Percentiles rank a stretch among this genome's conserved stretches.
Evolutionary conservation across 441 rosid species (phyloP).

Genomic region (Eruca vesicaria): DNA sequence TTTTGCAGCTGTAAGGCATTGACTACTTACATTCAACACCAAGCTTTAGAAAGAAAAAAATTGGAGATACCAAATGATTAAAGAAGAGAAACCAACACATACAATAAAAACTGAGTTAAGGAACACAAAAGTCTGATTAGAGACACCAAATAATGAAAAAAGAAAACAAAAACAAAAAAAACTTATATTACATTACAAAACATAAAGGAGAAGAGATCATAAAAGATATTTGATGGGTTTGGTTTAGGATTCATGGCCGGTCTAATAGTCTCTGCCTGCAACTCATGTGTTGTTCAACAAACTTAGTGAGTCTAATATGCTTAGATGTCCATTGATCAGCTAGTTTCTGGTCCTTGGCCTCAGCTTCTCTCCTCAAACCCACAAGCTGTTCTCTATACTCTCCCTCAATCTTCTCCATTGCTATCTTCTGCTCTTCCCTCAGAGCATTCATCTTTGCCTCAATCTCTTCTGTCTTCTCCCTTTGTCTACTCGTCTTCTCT

Average conservation of each 20-base stretch:
- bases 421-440: conserved; percentile 79
- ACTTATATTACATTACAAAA: conserved; percentile 26
- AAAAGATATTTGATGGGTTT: not conserved
- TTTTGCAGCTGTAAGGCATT: not conserved
- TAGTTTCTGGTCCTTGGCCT: conserved; percentile 85
- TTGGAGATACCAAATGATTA: not conserved
- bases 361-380: conserved; percentile 78
- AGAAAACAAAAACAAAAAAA: not conserved
- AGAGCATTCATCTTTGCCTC: conserved; percentile 79
- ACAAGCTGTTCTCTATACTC: conserved; percentile 79
- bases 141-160: conserved; percentile 6
- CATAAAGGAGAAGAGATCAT: conserved; percentile 11
- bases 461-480: conserved; percentile 90
- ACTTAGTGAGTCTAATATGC: conserved; percentile 70
- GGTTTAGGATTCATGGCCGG: conserved; percentile 14
- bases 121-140: conserved; percentile 7
- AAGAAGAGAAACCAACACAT: conserved; percentile 12
- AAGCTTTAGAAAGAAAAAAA: conserved; percentile 2
- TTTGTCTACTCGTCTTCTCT: conserved; percentile 71
- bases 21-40: not conserved
- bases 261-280: conserved; percentile 52
- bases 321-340: conserved; percentile 84
- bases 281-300: conserved; percentile 68
- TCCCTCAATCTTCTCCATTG: conserved; percentile 78
- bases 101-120: conserved; percentile 12